Percentiles rank a stretch among this genome's conserved stretches.
Conservation (phyloP, 2,329 filamentous ascomycete species). For the Ophiostoma tasmaniense region DNA sequence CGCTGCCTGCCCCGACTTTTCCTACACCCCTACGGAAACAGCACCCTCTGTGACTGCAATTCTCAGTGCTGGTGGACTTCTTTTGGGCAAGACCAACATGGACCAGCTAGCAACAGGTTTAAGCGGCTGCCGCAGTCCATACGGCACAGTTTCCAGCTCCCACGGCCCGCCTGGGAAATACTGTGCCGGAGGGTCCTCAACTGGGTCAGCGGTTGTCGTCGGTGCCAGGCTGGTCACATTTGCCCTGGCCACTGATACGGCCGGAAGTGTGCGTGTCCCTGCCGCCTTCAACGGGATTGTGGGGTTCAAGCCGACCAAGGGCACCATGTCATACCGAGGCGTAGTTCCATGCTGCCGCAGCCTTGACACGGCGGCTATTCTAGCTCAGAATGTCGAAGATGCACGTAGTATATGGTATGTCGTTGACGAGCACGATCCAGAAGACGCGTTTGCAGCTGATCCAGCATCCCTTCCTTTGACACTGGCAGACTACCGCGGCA, state of each 20-base stretch:
- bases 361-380: neutral
- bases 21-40: neutral
- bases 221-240: neutral
- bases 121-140: constrained; percentile 46
- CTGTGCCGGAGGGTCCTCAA: neutral
- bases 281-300: neutral
- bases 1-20: neutral
- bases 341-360: neutral
- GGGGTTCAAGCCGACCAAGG: neutral
- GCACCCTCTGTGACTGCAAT: neutral
- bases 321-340: neutral
- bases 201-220: neutral
- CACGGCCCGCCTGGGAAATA: neutral
- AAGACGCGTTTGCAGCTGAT: neutral
- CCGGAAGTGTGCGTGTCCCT: neutral
- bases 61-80: constrained; percentile 42
- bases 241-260: neutral
- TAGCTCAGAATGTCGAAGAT: neutral
- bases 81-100: constrained; percentile 50
- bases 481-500: neutral
- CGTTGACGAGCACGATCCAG: neutral
- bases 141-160: constrained; percentile 35
- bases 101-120: constrained; percentile 56
- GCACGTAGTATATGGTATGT: neutral
- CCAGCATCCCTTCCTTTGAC: neutral